Evolutionary conservation across 176 grass and related monocot genomes (phyloP).

Genomic region (Puccinellia tenuiflora): DNA sequence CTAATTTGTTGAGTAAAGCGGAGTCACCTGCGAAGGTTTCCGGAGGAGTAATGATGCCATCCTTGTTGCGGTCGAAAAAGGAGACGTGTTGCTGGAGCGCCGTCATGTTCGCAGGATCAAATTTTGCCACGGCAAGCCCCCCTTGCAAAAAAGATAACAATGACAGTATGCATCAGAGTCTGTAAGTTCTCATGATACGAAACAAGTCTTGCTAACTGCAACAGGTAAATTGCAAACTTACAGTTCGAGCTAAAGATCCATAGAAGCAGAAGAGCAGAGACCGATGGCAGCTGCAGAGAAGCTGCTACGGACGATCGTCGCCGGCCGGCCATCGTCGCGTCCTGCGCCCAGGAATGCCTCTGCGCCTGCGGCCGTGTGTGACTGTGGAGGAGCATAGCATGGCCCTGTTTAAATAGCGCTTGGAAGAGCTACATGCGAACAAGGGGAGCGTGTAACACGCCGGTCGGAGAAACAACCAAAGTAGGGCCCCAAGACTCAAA

Average conservation of each 20-base stretch:
- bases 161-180: background rate
- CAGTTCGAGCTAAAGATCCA: background rate
- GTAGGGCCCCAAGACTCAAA: background rate
- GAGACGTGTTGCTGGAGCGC: slow-evolving; percentile 59
- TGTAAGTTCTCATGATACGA: background rate
- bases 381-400: background rate
- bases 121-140: background rate
- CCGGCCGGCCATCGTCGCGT: background rate
- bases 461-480: no score
- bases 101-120: slow-evolving; percentile 37
- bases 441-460: no score
- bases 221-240: background rate
- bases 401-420: background rate
- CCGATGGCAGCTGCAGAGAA: background rate
- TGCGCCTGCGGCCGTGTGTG: background rate
- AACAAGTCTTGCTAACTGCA: background rate
- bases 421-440: no score
- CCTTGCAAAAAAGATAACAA: slow-evolving; percentile 12
- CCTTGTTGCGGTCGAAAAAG: slow-evolving; percentile 69
- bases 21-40: slow-evolving; percentile 52
- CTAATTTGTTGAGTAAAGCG: background rate
- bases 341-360: background rate
- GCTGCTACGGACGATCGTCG: background rate
- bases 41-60: slow-evolving; percentile 50
- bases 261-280: background rate